These are phyloP conservation scores for Acaromyces ingoldii DNA, from an alignment of 1,284 basidiomycete genomes.

Conservation along the genomic window DNA sequence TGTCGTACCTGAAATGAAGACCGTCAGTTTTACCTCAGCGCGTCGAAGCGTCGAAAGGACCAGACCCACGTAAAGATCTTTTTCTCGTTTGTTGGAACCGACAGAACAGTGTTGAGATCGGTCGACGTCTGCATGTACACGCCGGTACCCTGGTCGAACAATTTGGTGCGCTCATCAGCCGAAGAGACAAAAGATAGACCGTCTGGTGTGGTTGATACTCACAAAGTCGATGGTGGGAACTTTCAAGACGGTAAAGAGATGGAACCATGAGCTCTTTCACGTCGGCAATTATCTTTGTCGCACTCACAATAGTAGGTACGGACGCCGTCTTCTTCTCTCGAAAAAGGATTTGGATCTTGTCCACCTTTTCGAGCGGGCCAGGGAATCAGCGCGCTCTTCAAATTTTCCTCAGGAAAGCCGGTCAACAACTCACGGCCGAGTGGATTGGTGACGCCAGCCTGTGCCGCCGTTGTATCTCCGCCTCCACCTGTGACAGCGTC, in stretches of 20 bases:
- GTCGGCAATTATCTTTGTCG: neutral
- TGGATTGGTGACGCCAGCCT: neutral
- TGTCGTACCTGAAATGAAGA: neutral
- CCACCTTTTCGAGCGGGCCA: neutral
- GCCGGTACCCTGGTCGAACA: neutral
- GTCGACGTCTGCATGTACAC: neutral
- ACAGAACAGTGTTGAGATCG: neutral
- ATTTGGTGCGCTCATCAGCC: neutral
- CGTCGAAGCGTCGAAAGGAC: neutral
- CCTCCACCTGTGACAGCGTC: no score
- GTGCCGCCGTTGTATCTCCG: no score
- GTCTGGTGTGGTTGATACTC: neutral
- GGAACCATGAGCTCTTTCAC: neutral
- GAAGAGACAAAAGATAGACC: no score
- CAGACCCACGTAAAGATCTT: neutral
- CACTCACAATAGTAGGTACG: constrained; percentile 1
- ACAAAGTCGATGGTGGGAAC: constrained; percentile 1
- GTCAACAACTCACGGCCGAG: neutral
- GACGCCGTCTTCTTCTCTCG: neutral
- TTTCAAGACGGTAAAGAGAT: neutral
- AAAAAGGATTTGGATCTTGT: constrained; percentile 1
- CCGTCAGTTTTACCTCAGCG: neutral
- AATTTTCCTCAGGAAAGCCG: neutral
- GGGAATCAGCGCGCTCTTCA: neutral
- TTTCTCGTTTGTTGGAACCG: neutral